Conservation (phyloP, 2,329 filamentous ascomycete species). For the Drechmeria coniospora region DNA sequence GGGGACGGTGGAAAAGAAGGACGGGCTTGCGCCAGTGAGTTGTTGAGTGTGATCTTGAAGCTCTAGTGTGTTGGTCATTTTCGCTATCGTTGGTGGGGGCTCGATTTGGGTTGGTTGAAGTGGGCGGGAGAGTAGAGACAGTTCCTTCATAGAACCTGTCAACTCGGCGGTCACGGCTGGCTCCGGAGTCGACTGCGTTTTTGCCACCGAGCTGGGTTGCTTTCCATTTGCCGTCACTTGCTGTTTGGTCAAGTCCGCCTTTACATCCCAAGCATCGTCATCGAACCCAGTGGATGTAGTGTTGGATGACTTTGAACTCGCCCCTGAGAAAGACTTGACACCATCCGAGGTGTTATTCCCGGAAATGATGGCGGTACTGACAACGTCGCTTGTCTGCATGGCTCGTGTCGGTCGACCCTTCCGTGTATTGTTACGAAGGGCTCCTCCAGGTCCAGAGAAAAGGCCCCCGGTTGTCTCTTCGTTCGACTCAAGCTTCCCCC, state of each 20-base stretch:
- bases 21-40: conserved; percentile 39
- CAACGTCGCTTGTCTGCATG: conserved; percentile 70
- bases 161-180: conserved; percentile 8
- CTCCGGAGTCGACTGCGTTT: conserved; percentile 5
- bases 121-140: conserved; percentile 37
- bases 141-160: conserved; percentile 45
- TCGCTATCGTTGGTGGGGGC: conserved; percentile 13
- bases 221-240: conserved; percentile 20
- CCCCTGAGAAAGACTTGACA: conserved; percentile 8
- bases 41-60: conserved; percentile 23
- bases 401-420: conserved; percentile 79
- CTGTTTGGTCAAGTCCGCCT: conserved; percentile 46
- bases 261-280: conserved; percentile 94
- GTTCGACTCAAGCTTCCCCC: conserved; percentile 35
- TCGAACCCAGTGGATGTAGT: conserved; percentile 53
- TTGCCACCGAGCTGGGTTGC: conserved; percentile 12
- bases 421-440: conserved; percentile 82
- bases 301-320: conserved; percentile 13
- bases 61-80: conserved; percentile 3
- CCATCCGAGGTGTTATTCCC: conserved; percentile 28
- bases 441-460: conserved; percentile 86
- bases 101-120: conserved; percentile 32
- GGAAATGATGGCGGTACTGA: conserved; percentile 77
- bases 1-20: conserved; percentile 34
- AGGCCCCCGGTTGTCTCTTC: conserved; percentile 52